These are phyloP conservation scores for Geotrichum siamense DNA, from an alignment of 1,139 yeast species.

Conservation along the genomic window DNA sequence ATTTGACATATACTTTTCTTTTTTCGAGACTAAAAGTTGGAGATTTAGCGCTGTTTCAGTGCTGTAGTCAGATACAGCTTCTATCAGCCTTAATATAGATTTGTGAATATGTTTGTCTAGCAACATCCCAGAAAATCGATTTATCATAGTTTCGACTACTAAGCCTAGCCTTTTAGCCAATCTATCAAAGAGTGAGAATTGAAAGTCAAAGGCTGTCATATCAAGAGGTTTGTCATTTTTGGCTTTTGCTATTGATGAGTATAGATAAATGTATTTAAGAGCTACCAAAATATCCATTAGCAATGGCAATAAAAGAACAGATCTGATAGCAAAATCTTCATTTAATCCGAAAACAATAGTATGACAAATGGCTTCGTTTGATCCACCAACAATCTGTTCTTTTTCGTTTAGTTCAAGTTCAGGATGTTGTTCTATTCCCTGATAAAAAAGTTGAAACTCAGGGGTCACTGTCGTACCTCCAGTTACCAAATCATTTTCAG, in stretches of 20 bases:
- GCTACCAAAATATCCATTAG: slow-evolving; percentile 52
- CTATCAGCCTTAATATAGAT: slow-evolving; percentile 39
- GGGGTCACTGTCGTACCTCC: background rate
- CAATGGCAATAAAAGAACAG: slow-evolving; percentile 56
- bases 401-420: slow-evolving; percentile 44
- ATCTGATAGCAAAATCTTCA: slow-evolving; percentile 38
- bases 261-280: slow-evolving; percentile 44
- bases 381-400: slow-evolving; percentile 43
- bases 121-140: slow-evolving; percentile 48
- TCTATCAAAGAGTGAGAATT: background rate
- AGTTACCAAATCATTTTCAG: background rate
- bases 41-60: slow-evolving; percentile 41
- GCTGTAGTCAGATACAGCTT: slow-evolving; percentile 41
- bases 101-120: slow-evolving; percentile 43
- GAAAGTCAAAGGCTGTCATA: slow-evolving; percentile 5
- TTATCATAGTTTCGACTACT: slow-evolving; percentile 42
- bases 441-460: slow-evolving; percentile 10
- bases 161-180: slow-evolving; percentile 25
- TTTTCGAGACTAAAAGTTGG: slow-evolving; percentile 38
- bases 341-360: slow-evolving; percentile 51
- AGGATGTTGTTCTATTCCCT: slow-evolving; percentile 53
- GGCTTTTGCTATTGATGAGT: slow-evolving; percentile 28
- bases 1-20: slow-evolving; percentile 39
- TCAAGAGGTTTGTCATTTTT: background rate
- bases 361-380: slow-evolving; percentile 69